Percentiles rank a stretch among this genome's conserved stretches.
These are phyloP conservation scores for Cladosporium sp. DNA, from an alignment of 2,329 filamentous ascomycete species.

Conservation along the genomic window DNA sequence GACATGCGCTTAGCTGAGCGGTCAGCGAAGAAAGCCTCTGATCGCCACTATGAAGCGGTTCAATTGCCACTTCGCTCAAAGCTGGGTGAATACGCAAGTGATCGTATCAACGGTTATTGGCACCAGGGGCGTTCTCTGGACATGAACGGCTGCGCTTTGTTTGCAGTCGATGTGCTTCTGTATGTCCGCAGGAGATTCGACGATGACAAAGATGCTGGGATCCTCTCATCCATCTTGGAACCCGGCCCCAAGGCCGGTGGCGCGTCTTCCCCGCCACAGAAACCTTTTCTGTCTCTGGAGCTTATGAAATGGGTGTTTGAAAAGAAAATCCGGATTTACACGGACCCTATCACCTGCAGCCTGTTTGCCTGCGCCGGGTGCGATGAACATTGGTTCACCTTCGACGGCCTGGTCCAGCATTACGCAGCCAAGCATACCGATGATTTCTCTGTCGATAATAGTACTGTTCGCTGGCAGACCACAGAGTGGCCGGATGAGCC, in stretches of 20 bases:
- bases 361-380: slow-evolving; percentile 64
- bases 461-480: slow-evolving; percentile 69
- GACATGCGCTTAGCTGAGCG: slow-evolving; percentile 18
- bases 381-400: slow-evolving; percentile 66
- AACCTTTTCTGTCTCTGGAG: slow-evolving; percentile 57
- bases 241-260: slow-evolving; percentile 11
- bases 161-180: slow-evolving; percentile 66
- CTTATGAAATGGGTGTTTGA: slow-evolving; percentile 86
- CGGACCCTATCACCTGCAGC: slow-evolving; percentile 61
- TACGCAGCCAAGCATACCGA: slow-evolving; percentile 76
- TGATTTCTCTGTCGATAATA: slow-evolving; percentile 61
- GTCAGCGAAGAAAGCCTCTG: slow-evolving; percentile 53
- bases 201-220: slow-evolving; percentile 21
- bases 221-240: slow-evolving; percentile 14
- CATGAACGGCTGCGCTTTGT: slow-evolving; percentile 58
- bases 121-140: slow-evolving; percentile 56
- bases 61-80: slow-evolving; percentile 62
- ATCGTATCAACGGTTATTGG: slow-evolving; percentile 63
- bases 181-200: slow-evolving; percentile 50
- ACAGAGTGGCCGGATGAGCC: slow-evolving; percentile 71
- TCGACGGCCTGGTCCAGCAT: slow-evolving; percentile 76
- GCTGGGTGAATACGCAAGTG: slow-evolving; percentile 62
- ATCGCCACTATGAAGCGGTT: slow-evolving; percentile 64
- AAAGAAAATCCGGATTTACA: slow-evolving; percentile 64
- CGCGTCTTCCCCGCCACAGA: slow-evolving; percentile 15